Evolutionary conservation across 306 rosid species (phyloP).

Genomic region (Hylodesmum podocarpum): DNA sequence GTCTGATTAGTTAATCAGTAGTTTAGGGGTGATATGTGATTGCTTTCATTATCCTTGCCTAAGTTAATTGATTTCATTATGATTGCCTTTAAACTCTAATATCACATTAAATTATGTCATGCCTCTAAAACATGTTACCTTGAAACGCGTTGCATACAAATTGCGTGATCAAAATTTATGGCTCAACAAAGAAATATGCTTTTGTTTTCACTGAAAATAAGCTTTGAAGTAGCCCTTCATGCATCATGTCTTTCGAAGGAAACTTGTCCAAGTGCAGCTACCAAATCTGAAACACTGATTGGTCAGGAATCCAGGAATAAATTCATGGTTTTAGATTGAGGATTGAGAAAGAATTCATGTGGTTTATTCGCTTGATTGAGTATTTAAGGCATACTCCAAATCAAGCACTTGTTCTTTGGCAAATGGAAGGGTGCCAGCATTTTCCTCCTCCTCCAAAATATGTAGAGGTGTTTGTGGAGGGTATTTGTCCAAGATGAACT

Average conservation of each 20-base stretch:
- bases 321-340: not conserved
- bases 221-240: constrained; percentile 1
- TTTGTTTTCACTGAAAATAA: not conserved
- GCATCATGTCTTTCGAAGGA: not conserved
- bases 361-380: constrained; percentile 52
- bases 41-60: too few species aligned
- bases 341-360: constrained; percentile 32
- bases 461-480: constrained; percentile 78
- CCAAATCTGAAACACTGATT: constrained; percentile 17
- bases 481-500: constrained; percentile 70
- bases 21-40: not conserved
- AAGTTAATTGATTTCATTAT: too few species aligned
- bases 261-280: constrained; percentile 13
- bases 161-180: constrained; percentile 34
- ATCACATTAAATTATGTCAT: not conserved
- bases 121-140: not conserved
- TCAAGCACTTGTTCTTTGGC: constrained; percentile 41
- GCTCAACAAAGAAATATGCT: constrained; percentile 8
- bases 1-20: too few species aligned
- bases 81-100: too few species aligned
- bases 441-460: constrained; percentile 73
- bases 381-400: constrained; percentile 48
- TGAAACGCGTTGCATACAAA: constrained; percentile 10
- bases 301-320: not conserved
- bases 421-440: constrained; percentile 66